Conservation (phyloP, 495 filamentous ascomycete species). For the Penicillium odoratum region DNA sequence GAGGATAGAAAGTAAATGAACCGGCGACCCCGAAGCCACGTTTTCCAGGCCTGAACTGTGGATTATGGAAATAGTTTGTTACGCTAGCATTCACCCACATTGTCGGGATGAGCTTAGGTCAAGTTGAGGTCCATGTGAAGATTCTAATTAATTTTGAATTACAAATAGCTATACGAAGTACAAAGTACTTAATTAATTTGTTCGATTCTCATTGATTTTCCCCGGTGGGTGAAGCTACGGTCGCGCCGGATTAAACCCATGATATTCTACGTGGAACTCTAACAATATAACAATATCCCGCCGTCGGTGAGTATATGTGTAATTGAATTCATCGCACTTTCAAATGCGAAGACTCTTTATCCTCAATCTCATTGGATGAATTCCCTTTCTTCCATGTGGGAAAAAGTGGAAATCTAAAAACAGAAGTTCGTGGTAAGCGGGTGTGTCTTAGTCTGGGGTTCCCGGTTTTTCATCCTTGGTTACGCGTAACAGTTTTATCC, state of each 20-base stretch:
- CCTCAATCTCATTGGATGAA: neutral
- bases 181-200: neutral
- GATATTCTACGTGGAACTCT: too few species aligned
- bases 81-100: too few species aligned
- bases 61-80: neutral
- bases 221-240: too few species aligned
- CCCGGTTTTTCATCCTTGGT: neutral
- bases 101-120: neutral
- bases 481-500: neutral
- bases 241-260: too few species aligned
- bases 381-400: neutral
- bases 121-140: neutral
- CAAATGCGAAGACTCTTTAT: neutral
- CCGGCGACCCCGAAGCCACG: neutral
- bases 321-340: too few species aligned
- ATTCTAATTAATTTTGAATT: neutral
- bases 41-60: neutral
- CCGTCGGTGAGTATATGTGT: too few species aligned
- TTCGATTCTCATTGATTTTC: neutral
- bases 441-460: neutral
- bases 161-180: neutral
- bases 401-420: neutral
- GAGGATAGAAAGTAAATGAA: neutral
- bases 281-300: too few species aligned
- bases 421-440: neutral